Evolutionary conservation across 768 basidiomycete species (phyloP).

Genomic region (Lactarius deliciosus): DNA sequence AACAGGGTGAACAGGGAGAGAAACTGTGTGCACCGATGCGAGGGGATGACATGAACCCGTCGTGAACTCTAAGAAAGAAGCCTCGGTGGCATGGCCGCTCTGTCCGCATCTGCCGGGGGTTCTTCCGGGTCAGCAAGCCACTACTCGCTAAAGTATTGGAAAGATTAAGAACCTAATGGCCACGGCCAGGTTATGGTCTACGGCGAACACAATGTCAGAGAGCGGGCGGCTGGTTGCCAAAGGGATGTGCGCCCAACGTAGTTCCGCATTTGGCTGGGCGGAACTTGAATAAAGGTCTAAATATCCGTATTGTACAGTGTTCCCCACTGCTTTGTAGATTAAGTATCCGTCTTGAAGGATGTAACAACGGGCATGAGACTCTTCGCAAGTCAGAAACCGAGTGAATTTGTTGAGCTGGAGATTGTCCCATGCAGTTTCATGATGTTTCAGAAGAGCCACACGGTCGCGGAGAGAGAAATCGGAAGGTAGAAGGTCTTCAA

Average conservation of each 20-base stretch:
- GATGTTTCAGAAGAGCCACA: neutral
- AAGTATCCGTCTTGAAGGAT: conserved; percentile 8
- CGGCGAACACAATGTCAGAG: conserved; percentile 7
- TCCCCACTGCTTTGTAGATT: neutral
- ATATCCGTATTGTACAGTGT: conserved; percentile 6
- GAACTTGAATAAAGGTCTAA: conserved; percentile 13
- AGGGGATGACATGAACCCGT: conserved; percentile 18
- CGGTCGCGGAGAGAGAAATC: neutral
- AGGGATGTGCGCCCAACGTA: conserved; percentile 9
- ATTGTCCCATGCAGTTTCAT: neutral
- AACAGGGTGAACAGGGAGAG: conserved; percentile 3
- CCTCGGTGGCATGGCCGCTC: neutral
- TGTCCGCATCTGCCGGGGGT: neutral
- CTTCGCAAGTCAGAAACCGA: neutral
- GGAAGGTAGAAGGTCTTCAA: conserved; percentile 5
- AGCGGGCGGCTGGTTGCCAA: neutral
- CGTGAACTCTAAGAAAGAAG: conserved; percentile 13
- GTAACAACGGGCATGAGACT: neutral
- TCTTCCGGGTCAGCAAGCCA: neutral
- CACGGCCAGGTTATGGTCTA: conserved; percentile 19
- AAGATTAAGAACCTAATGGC: conserved; percentile 7
- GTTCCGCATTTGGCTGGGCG: neutral
- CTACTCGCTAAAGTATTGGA: neutral
- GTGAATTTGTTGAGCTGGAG: neutral
- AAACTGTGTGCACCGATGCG: conserved; percentile 3